phyloP scores from a whole-genome alignment of 208 protist species.

The Leishmania braziliensis region DNA sequence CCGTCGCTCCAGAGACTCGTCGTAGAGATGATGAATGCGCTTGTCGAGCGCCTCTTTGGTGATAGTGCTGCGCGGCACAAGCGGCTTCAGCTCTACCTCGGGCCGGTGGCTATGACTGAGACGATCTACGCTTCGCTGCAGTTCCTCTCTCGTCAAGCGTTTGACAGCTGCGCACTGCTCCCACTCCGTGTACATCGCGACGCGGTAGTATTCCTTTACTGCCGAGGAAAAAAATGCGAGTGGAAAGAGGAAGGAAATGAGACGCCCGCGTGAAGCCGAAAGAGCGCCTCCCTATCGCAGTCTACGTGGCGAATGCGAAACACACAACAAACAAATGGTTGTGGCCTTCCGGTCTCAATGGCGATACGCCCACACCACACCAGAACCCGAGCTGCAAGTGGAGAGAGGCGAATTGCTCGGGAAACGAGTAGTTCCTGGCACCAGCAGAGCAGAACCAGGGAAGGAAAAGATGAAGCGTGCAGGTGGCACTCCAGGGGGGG shows the following conservation, averaged over 20 bases:
- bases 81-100: slow-evolving; percentile 49
- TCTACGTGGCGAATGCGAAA: neutral
- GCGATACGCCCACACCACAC: neutral
- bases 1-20: slow-evolving; percentile 72
- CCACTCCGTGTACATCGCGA: slow-evolving; percentile 21
- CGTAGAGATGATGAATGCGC: slow-evolving; percentile 82
- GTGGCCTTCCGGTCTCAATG: neutral
- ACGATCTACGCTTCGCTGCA: slow-evolving; percentile 74
- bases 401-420: neutral
- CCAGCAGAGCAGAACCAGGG: neutral
- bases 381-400: neutral
- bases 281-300: no score
- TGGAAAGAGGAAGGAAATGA: neutral
- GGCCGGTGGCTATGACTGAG: slow-evolving; percentile 42
- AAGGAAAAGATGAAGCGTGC: neutral
- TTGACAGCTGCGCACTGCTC: slow-evolving; percentile 16
- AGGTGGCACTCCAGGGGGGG: no score
- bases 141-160: slow-evolving; percentile 60
- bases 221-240: neutral
- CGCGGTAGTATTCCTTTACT: neutral
- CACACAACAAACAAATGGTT: neutral
- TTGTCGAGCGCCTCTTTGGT: slow-evolving; percentile 53
- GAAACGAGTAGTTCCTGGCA: neutral
- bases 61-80: slow-evolving; percentile 42
- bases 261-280: neutral